Evolutionary conservation across 305 asterid species (phyloP).

Genomic region (Fraxinus velutina): DNA sequence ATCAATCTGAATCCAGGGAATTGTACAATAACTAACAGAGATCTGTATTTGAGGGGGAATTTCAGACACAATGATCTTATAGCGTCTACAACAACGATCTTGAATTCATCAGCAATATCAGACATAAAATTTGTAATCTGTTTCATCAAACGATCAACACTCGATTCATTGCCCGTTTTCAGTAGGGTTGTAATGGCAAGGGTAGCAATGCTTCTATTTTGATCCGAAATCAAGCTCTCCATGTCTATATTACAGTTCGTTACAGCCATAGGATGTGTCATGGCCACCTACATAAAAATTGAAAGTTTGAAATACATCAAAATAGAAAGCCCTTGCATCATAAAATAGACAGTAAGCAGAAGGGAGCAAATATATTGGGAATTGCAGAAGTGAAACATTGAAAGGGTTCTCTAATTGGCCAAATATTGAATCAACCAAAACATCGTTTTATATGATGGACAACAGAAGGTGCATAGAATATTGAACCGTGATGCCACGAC

Average conservation of each 20-base stretch:
- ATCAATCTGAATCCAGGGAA: constrained; percentile 6
- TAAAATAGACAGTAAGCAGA: not conserved
- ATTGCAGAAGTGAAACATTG: not conserved
- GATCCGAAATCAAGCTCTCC: constrained; percentile 98
- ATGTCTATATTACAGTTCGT: constrained; percentile 94
- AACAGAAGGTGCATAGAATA: not conserved
- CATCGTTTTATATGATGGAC: not conserved
- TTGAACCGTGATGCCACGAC: not conserved
- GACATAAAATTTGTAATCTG: constrained; percentile 98
- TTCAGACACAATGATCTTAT: constrained; percentile 94
- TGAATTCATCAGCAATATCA: constrained; percentile 98
- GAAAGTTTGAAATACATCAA: constrained; percentile 17
- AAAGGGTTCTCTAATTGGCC: not conserved
- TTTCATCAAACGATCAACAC: constrained; percentile 96
- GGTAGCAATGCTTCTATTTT: constrained; percentile 98
- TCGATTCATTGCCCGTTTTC: constrained; percentile 96
- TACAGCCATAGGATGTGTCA: constrained; percentile 98
- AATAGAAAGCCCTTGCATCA: constrained; percentile 3
- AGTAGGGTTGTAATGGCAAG: constrained; percentile 97
- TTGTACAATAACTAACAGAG: constrained; percentile 69
- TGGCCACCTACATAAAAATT: constrained; percentile 75
- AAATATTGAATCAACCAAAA: not conserved
- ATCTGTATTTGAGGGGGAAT: constrained; percentile 95
- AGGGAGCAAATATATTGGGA: not conserved
- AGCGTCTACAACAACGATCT: constrained; percentile 98